Base-by-base conservation (phyloP, 2,329 filamentous ascomycete species). In the Massarina eburnea region DNA sequence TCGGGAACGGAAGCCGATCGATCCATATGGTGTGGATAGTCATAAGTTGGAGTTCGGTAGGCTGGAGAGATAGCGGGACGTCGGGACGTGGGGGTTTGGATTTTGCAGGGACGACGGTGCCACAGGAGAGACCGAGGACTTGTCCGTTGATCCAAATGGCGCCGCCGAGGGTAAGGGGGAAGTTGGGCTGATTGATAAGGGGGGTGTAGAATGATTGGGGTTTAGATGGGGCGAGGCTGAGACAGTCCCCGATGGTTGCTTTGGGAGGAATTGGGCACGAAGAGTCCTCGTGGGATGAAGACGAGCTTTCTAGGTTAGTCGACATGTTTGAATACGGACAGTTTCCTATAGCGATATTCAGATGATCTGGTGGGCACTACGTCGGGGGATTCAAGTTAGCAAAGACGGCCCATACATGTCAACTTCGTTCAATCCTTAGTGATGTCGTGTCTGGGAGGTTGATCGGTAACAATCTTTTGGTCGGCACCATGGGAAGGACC, bases 1-100 rank as follows among this genome's bases (percentile, higher is more conserved):
- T 59, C 5, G 70, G 71, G 39, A 73, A 73, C 1, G 71, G 71
- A 22, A 73, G 67, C n/a, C 70, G 61, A 46, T 74, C 72, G 36
- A 73, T 64, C 68, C 70, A 74, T 0, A 59, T 56, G 18, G 63
- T 63, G 50, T 74, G 71, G 17, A 67, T 52, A 3, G 60, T 59
- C 2, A 52, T 55, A 7, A 62, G 54, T 43, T 74, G 71, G 8
- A 64, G 44, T 7, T 51, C 42, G 10, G 68, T 73, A 6, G 71
- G 70, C n/a, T 49, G 66, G 14, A 73, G 46, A 1, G 58, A 30
- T 4, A 42, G 21, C 2, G 63, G 61, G 2, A 58, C 55, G 39
- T 45, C 53, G 14, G 49, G 37, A 19, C 43, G 50, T 2, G 46
- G 52, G n/a, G 51, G 51, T 8, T 43, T 46, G 1, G 67, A 68